phyloP scores from a whole-genome alignment of 2,329 filamentous ascomycete species.

The Clarireedia paspali region DNA sequence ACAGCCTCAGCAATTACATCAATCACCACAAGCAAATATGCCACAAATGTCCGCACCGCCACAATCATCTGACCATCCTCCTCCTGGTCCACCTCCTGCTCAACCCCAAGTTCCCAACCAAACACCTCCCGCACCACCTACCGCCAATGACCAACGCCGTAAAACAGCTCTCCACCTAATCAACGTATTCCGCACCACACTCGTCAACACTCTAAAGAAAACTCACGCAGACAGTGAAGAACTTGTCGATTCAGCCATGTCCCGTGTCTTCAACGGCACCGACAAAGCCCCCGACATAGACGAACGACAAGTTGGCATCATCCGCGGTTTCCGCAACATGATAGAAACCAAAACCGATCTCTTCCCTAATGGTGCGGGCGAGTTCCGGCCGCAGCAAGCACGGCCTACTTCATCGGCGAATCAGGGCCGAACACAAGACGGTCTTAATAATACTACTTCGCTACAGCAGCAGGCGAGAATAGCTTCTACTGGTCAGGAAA shows the following conservation, averaged over 20 bases:
- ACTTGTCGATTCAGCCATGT: conserved; percentile 26
- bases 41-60: not conserved
- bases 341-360: not conserved
- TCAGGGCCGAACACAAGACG: conserved; percentile 16
- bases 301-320: conserved; percentile 10
- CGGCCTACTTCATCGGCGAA: conserved; percentile 13
- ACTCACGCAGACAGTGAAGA: conserved; percentile 20
- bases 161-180: conserved; percentile 3
- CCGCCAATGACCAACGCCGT: not conserved
- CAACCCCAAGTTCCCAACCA: not conserved
- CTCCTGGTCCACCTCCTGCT: not conserved
- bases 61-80: conserved; percentile 2
- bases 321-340: not conserved
- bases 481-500: conserved; percentile 10
- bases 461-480: conserved; percentile 14
- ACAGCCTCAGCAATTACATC: not conserved
- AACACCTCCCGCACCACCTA: not conserved
- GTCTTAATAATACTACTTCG: not conserved
- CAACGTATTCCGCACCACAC: conserved; percentile 22
- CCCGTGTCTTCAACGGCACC: conserved; percentile 23
- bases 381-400: conserved; percentile 11
- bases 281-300: conserved; percentile 18
- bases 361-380: not conserved
- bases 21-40: conserved; percentile 3
- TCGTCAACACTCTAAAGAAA: conserved; percentile 16